phyloP scores from a whole-genome alignment of 352 stramenopile species.

The Thalassiosira mediterranea region DNA sequence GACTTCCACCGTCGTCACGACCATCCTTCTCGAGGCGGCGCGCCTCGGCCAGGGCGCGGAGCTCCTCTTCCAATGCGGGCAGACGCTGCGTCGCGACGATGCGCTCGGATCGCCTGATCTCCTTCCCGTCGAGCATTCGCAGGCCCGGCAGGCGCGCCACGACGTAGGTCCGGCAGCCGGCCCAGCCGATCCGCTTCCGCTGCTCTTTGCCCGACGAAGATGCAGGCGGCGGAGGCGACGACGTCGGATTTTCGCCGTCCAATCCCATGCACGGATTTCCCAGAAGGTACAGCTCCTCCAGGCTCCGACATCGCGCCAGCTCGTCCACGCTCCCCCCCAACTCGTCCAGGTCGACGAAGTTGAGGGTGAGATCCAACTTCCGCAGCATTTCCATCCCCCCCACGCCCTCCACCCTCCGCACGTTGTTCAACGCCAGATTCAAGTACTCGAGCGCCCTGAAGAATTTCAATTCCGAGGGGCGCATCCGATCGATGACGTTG shows the following conservation, averaged over 20 bases:
- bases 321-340: slow-evolving; percentile 89
- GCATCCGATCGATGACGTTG: slow-evolving; percentile 93
- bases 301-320: slow-evolving; percentile 83
- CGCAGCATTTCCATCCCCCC: slow-evolving; percentile 66
- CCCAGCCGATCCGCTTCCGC: slow-evolving; percentile 63
- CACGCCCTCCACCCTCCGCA: slow-evolving; percentile 89
- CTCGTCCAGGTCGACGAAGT: slow-evolving; percentile 92
- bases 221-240: too few relatives aligned
- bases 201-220: too few relatives aligned
- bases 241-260: not conserved
- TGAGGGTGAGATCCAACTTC: slow-evolving; percentile 92
- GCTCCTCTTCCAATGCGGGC: slow-evolving; percentile 58
- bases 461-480: slow-evolving; percentile 88
- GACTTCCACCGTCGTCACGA: not conserved
- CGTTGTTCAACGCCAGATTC: slow-evolving; percentile 95
- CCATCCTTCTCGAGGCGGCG: slow-evolving; percentile 8
- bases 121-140: slow-evolving; percentile 88
- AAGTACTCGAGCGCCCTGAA: slow-evolving; percentile 94
- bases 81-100: slow-evolving; percentile 90
- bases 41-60: slow-evolving; percentile 23
- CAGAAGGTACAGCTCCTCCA: slow-evolving; percentile 94
- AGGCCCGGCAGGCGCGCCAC: slow-evolving; percentile 88
- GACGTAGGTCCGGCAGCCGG: slow-evolving; percentile 86
- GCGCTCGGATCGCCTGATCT: slow-evolving; percentile 81
- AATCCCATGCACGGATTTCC: slow-evolving; percentile 87